Base-by-base conservation (phyloP, 192 early-diverging fungal species). In the Phycomyces blakesleeanus region DNA sequence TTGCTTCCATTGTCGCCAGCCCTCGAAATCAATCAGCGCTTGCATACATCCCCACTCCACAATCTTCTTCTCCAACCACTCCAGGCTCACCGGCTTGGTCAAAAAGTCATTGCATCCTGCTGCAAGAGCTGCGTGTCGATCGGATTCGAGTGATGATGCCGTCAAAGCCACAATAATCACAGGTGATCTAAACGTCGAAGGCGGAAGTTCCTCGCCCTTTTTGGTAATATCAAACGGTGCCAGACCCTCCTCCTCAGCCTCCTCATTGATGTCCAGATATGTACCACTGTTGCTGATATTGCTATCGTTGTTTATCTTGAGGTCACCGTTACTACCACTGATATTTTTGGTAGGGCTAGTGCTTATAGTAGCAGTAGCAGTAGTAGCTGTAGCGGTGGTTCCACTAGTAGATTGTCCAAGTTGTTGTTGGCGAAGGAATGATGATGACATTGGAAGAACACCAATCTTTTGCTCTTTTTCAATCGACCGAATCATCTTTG, bases 1-100 rank as follows among this genome's bases (percentile, higher is more conserved):
- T 18, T 59, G 63, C 49, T 78, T 81, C 83, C 83, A 83, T 49
- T 74, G 69, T 34, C 75, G 71, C 83, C 83, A 87, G 34, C 79
- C 83, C 29, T 91, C 89, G 53, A 91, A 86, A 71, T 95, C 92
- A 51, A 95, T 93, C 20, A 95, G 70, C 0, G 91, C 90, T 63
- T 95, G 93, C 88, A 95, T 95, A 59, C 88, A 87, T 15, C 92
- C 93, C 93, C 93, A 95, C 64, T 95, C 93, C 22, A 88, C 77
- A 62, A 95, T 90, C 78, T 93, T 93, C 34, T 84, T 80, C 61
- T 87, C 86, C 18, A 95, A 75, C 93, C 93, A 95, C 20, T 81
- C 78, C 12, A 93, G 67, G 63, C 83, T 87, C 20, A 93, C 87
- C 2, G 93, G 93, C 65, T 95, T 95, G 42, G 90, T 95, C 58